A percentile compares a stretch with the other conserved stretches of the same genome.
phyloP scores from a whole-genome alignment of 1,284 basidiomycete species.

The Ustanciosporium gigantosporum region DNA sequence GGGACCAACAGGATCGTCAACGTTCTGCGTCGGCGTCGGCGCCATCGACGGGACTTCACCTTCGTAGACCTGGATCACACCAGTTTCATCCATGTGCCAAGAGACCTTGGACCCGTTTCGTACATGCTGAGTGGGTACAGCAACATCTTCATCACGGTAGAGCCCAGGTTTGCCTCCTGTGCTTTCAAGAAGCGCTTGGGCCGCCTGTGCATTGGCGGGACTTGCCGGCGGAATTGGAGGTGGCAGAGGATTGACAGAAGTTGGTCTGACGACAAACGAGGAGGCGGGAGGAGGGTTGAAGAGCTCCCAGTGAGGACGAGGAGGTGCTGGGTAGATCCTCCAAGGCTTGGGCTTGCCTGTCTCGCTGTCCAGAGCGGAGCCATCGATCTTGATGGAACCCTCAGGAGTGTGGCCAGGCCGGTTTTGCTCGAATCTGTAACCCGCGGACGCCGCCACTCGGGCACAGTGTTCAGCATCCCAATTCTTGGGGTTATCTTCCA shows the following conservation, averaged over 20 bases:
- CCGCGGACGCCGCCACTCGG: conserved; percentile 11
- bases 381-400: conserved; percentile 53
- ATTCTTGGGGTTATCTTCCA: conserved; percentile 60
- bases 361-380: conserved; percentile 35
- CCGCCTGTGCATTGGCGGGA: conserved; percentile 56
- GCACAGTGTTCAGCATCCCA: conserved; percentile 60
- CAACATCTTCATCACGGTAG: conserved; percentile 43
- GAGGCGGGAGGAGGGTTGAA: conserved; percentile 57
- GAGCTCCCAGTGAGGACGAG: conserved; percentile 59
- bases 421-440: conserved; percentile 1
- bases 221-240: conserved; percentile 56
- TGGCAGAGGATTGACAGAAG: conserved; percentile 48
- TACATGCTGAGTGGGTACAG: conserved; percentile 40
- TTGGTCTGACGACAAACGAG: conserved; percentile 52
- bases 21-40: conserved; percentile 15
- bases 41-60: conserved; percentile 22
- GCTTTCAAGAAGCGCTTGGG: conserved; percentile 55
- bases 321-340: conserved; percentile 58
- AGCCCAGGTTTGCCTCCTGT: conserved; percentile 57
- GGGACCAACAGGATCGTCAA: conserved; percentile 23
- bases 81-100: conserved; percentile 52
- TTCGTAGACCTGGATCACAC: conserved; percentile 56
- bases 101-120: conserved; percentile 25
- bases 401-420: conserved; percentile 8
- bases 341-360: conserved; percentile 51